Conservation (phyloP, 108 stramenopile genomes). For the Nitzschia inconspicua region DNA sequence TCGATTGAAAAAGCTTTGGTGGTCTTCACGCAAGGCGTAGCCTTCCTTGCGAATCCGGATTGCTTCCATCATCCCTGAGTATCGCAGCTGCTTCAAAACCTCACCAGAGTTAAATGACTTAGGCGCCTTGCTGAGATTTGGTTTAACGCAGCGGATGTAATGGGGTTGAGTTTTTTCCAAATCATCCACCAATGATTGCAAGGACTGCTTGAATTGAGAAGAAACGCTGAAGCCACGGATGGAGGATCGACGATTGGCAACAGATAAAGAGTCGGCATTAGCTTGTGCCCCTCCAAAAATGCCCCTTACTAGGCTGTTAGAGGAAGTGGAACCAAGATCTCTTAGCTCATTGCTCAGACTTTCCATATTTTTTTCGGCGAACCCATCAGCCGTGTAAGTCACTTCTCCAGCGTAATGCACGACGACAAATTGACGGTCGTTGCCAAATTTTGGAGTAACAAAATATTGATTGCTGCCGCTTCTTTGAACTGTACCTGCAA, state of each 20-base stretch:
- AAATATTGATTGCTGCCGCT: constrained; percentile 67
- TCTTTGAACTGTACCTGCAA: constrained; percentile 47
- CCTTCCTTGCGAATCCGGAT: constrained; percentile 94
- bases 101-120: constrained; percentile 72
- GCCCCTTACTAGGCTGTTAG: constrained; percentile 35
- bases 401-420: constrained; percentile 95
- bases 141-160: constrained; percentile 93
- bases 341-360: constrained; percentile 84
- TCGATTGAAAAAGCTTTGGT: constrained; percentile 79
- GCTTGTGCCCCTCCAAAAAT: constrained; percentile 36
- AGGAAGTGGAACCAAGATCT: constrained; percentile 63
- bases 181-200: constrained; percentile 77
- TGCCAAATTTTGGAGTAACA: constrained; percentile 87
- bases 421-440: constrained; percentile 84
- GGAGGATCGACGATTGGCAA: constrained; percentile 43
- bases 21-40: constrained; percentile 87
- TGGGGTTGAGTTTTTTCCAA: constrained; percentile 87
- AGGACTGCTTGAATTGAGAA: constrained; percentile 81
- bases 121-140: constrained; percentile 72
- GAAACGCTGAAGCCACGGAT: constrained; percentile 86
- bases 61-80: constrained; percentile 99
- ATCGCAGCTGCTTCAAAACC: constrained; percentile 88
- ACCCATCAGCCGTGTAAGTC: constrained; percentile 82
- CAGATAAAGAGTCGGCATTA: constrained; percentile 5
- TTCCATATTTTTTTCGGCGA: constrained; percentile 93